These are phyloP conservation scores for Salinomyces thailandicus DNA, from an alignment of 2,329 filamentous ascomycete genomes.

Conservation along the genomic window DNA sequence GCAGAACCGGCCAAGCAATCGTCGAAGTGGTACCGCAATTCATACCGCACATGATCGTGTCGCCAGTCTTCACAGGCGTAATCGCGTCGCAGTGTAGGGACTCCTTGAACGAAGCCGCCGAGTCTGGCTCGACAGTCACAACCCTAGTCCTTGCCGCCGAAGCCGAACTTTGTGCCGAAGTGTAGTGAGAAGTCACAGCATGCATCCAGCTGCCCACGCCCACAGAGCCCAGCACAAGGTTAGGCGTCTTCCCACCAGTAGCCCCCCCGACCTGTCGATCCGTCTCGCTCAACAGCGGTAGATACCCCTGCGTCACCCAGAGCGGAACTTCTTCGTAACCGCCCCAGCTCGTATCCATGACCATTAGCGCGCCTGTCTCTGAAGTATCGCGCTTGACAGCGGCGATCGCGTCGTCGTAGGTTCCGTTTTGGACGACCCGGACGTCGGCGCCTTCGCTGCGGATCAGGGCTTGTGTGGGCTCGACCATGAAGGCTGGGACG, in stretches of 20 bases:
- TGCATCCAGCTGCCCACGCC: constrained; percentile 66
- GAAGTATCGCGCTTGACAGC: constrained; percentile 39
- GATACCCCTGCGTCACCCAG: constrained; percentile 71
- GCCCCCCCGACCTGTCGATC: constrained; percentile 48
- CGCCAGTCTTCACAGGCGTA: constrained; percentile 42
- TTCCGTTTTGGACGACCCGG: constrained; percentile 39
- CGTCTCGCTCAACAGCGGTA: constrained; percentile 59
- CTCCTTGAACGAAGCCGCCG: constrained; percentile 48
- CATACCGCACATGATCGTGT: constrained; percentile 65
- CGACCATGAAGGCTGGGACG: constrained; percentile 51
- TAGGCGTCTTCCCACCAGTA: constrained; percentile 26
- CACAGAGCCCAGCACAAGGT: constrained; percentile 52
- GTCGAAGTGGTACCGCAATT: constrained; percentile 60
- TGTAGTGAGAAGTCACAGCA: constrained; percentile 57
- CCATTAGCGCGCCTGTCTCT: constrained; percentile 39
- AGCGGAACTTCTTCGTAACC: constrained; percentile 56
- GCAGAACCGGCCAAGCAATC: constrained; percentile 53
- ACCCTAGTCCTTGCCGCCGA: constrained; percentile 28
- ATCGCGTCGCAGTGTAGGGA: constrained; percentile 42
- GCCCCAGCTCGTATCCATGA: constrained; percentile 59
- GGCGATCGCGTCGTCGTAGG: constrained; percentile 55
- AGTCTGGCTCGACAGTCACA: constrained; percentile 60
- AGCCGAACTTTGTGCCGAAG: constrained; percentile 26
- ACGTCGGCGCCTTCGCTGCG: constrained; percentile 53
- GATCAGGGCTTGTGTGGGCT: constrained; percentile 46